Percentiles rank a stretch among this genome's conserved stretches.
phyloP scores from a whole-genome alignment of 306 rosid species.

The Vigna trinervia region DNA sequence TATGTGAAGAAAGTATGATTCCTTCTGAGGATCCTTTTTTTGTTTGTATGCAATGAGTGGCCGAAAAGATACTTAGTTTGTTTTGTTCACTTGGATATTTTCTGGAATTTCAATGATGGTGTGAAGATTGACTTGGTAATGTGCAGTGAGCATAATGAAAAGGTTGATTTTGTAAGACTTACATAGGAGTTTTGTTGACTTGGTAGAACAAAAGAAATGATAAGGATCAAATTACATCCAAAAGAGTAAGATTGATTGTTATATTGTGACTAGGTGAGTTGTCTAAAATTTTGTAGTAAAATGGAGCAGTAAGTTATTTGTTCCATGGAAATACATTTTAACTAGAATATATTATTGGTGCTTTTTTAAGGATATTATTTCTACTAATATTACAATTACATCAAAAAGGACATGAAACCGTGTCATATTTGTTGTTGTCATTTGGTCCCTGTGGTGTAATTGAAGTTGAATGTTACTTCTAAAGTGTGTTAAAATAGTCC shows the following conservation, averaged over 20 bases:
- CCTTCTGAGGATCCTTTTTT: conserved; percentile 12
- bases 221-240: background rate
- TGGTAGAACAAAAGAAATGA: conserved; percentile 14
- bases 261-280: background rate
- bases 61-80: conserved; percentile 7
- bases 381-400: conserved; percentile 27
- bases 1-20: conserved; percentile 8
- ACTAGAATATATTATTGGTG: conserved; percentile 12
- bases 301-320: conserved; percentile 6
- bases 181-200: conserved; percentile 2
- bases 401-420: conserved; percentile 15
- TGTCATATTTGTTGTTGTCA: conserved; percentile 20
- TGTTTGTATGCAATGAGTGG: conserved; percentile 29
- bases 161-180: conserved; percentile 32
- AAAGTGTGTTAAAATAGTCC: no score
- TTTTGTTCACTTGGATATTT: conserved; percentile 15
- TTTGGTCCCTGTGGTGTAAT: conserved; percentile 2
- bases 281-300: background rate
- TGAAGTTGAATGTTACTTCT: conserved; percentile 24
- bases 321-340: conserved; percentile 1
- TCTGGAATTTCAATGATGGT: conserved; percentile 31
- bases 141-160: background rate
- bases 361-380: background rate
- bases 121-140: conserved; percentile 15
- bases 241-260: background rate